Evolutionary conservation across 2,329 filamentous ascomycete genomes (phyloP).

Genomic region (Phialophora expanda): DNA sequence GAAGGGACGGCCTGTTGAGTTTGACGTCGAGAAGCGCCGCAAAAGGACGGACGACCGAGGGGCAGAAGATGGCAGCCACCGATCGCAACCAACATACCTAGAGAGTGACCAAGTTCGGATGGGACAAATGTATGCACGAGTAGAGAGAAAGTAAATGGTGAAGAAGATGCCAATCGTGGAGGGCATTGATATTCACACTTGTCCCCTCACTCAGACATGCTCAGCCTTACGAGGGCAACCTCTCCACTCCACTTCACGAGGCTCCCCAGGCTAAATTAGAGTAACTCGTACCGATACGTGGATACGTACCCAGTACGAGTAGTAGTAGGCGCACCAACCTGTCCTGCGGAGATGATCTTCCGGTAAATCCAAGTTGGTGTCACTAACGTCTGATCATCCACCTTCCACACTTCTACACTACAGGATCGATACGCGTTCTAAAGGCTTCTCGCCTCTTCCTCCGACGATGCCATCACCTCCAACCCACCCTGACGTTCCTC

Average conservation of each 20-base stretch:
- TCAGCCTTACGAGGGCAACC: no score
- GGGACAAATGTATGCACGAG: neutral
- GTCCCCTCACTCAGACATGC: no score
- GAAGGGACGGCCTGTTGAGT: neutral
- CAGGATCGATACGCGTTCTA: neutral
- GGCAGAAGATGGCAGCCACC: neutral
- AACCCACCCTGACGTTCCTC: constrained; percentile 37
- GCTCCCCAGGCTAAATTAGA: neutral
- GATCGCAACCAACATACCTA: neutral
- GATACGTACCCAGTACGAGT: no score
- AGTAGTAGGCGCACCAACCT: neutral
- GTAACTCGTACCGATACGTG: no score
- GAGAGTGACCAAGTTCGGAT: neutral
- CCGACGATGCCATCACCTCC: constrained; percentile 25
- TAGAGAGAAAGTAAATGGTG: neutral
- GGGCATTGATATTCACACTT: no score
- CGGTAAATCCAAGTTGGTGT: neutral
- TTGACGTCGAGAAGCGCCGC: neutral
- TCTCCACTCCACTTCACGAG: neutral
- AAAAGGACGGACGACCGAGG: neutral
- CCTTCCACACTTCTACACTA: neutral
- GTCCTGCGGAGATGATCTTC: neutral
- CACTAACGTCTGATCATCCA: neutral
- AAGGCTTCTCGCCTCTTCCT: neutral
- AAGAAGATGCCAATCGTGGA: no score